Base-by-base conservation (phyloP, 2,329 filamentous ascomycete species). In the Talaromyces amestolkiae region DNA sequence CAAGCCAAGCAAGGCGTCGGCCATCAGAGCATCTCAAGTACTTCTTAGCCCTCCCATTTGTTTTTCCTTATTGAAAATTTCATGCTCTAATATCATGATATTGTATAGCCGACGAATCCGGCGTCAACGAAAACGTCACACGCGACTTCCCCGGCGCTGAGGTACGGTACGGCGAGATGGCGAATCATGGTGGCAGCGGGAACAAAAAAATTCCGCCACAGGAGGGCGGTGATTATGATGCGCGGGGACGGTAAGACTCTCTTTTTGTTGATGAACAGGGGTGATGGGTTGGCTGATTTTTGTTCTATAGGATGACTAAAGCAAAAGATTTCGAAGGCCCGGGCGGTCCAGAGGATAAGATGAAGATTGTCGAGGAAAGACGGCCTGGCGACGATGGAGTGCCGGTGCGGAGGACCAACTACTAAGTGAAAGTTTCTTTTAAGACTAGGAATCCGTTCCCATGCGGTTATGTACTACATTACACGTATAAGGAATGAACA, bases 1-100 rank as follows among this genome's bases (percentile, higher is more conserved):
- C 72, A 78, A 65, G 73, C 75, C 24, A 80, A 80, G 68, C 76
- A 77, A 63, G 76, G 77, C 7, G 66, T 72, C 62, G 76, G 76
- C n/a, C 71, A 65, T 8, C 74, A 77, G 67, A 80, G 78, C 66
- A 73, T 76, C 60, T 78, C 78, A 22, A 74, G 78, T 81, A 76
- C 19, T 11, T 31, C 9, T 15, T 33, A 8, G n/a, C 27, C n/a
- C 8, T 19, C 22, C 13, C 17, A 9, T 33, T 27, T 27, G 7
- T 8, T 10, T 24, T n/a, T 58, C 19, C 9, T 15, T 24, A 4
- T 13, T 7, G 3, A 27, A 13, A 49, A 15, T 8, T 19, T 45
- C 9, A 22, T 22, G 8, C 13, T 49, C 13, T 49, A 17, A 39
- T 39, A 41, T 43, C 11, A 9, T 33, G 49, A 15, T n/a, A 10